These are phyloP conservation scores for Trametes gibbosa DNA, from an alignment of 768 basidiomycete species.

Conservation along the genomic window DNA sequence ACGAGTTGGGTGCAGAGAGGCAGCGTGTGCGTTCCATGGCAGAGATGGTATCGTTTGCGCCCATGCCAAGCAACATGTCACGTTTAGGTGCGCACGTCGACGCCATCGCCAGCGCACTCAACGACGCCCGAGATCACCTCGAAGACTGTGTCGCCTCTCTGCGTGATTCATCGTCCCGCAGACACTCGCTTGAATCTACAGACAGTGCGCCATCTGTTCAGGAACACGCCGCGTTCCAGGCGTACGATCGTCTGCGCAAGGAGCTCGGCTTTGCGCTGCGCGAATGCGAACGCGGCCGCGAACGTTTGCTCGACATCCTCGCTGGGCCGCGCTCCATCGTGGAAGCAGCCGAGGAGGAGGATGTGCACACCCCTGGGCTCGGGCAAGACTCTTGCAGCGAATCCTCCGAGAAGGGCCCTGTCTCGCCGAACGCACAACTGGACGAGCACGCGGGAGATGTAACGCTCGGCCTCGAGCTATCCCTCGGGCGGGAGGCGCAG, in stretches of 20 bases:
- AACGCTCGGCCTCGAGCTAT: constrained; percentile 25
- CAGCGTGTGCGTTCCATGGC: constrained; percentile 18
- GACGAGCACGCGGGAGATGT: background rate
- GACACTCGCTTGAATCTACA: constrained; percentile 6
- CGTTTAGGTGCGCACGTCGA: constrained; percentile 75
- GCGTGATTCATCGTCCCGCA: constrained; percentile 32
- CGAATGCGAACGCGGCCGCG: constrained; percentile 80
- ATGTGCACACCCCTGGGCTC: constrained; percentile 52
- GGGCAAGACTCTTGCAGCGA: constrained; percentile 48
- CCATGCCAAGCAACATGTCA: constrained; percentile 64
- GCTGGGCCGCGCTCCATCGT: constrained; percentile 34
- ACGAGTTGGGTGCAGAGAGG: background rate
- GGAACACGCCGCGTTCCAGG: constrained; percentile 50
- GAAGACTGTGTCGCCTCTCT: constrained; percentile 59
- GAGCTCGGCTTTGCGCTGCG: constrained; percentile 76
- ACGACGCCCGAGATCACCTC: constrained; percentile 68
- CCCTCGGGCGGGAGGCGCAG: constrained; percentile 15
- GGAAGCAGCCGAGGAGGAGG: constrained; percentile 40
- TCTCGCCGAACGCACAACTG: constrained; percentile 25
- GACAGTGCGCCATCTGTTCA: constrained; percentile 13
- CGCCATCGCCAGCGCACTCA: constrained; percentile 62
- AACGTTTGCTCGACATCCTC: constrained; percentile 56
- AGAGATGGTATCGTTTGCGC: constrained; percentile 58
- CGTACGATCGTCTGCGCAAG: constrained; percentile 72
- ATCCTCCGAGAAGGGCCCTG: constrained; percentile 50